Evolutionary conservation across 1,284 basidiomycete species (phyloP).

Genomic region (Bjerkandera adusta): DNA sequence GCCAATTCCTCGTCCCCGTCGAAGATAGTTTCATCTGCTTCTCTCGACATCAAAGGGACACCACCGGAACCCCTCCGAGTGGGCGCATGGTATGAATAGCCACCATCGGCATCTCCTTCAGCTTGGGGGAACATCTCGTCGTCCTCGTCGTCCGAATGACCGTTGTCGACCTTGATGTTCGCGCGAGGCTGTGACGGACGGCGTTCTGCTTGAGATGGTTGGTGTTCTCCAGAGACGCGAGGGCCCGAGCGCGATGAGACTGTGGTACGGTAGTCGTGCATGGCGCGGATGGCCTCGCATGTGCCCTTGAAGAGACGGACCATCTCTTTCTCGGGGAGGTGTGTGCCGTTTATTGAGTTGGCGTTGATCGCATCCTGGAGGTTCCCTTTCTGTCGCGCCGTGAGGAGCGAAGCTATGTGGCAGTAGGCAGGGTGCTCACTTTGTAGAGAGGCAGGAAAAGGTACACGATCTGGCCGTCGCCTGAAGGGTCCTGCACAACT

Average conservation of each 20-base stretch:
- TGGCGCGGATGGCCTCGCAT: conserved; percentile 88
- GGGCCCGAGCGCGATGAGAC: conserved; percentile 33
- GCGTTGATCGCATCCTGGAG: conserved; percentile 94
- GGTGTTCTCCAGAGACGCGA: conserved; percentile 27
- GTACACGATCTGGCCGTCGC: conserved; percentile 94
- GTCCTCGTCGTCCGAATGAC: conserved; percentile 50
- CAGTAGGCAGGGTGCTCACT: conserved; percentile 32
- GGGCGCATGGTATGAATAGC: conserved; percentile 65
- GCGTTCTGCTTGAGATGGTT: conserved; percentile 24
- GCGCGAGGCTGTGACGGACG: conserved; percentile 24
- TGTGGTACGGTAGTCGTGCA: conserved; percentile 81
- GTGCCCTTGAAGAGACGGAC: conserved; percentile 90
- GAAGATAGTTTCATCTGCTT: conserved; percentile 63
- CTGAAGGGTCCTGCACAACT: conserved; percentile 88
- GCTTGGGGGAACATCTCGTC: conserved; percentile 69
- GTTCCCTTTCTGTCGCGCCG: conserved; percentile 70
- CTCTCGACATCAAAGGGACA: conserved; percentile 51
- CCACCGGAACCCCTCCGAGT: conserved; percentile 40
- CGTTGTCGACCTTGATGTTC: conserved; percentile 17
- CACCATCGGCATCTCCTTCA: conserved; percentile 67
- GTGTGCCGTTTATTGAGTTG: conserved; percentile 80
- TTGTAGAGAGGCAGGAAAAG: conserved; percentile 90
- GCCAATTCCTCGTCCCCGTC: conserved; percentile 73
- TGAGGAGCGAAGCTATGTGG: neutral
- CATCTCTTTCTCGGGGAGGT: conserved; percentile 88